Evolutionary conservation across 176 grass and related monocot genomes (phyloP), one percentile per base, ranked within the genome.

Genomic region (Carex scoparia): DNA sequence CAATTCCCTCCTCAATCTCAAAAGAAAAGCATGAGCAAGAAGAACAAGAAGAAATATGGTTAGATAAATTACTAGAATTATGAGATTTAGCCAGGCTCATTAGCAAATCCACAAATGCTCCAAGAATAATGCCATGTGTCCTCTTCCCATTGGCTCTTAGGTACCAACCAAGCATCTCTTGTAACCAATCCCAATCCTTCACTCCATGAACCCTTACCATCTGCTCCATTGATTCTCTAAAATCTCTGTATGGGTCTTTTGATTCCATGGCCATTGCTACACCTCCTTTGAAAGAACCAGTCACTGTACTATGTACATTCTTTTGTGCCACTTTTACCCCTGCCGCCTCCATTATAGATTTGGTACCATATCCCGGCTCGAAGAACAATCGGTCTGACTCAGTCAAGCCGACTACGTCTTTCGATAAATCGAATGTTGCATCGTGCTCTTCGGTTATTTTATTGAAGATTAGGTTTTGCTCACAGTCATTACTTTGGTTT

Each of bases 91-190:
- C 59, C 54, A 94, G 89, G 6, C 69, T 79, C 0, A 87, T 76
- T 30, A 97, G 90, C 89, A 94, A 66, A 81, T 97, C 94, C 0
- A 94, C 81, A 84, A 97, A 97, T 10, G 94, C 94, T 35, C 86
- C 90, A 1, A 94, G 84, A 59, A 97, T 97, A 70, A 90, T 64
- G 61, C 92, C 87, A 49, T 97, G 94, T 66, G 65, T 94, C 61
- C 56, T 91, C 90, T 91, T 86, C 44, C 81, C 92, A 65, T 97
- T 97, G 57, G 92, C 89, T n/a, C 48, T 57, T 82, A 97, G 76
- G 79, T 97, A 97, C 94, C 94, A 97, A 0, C 81, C 72, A 9
- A 97, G 86, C 94, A 97, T 94, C 90, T 94, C 90, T 86, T 97
- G 85, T 28, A 97, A 81, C 94, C 94, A 91, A 4, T 88, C 90